Evolutionary conservation across 1,284 basidiomycete species (phyloP).

Genomic region (Moesziomyces sp.): DNA sequence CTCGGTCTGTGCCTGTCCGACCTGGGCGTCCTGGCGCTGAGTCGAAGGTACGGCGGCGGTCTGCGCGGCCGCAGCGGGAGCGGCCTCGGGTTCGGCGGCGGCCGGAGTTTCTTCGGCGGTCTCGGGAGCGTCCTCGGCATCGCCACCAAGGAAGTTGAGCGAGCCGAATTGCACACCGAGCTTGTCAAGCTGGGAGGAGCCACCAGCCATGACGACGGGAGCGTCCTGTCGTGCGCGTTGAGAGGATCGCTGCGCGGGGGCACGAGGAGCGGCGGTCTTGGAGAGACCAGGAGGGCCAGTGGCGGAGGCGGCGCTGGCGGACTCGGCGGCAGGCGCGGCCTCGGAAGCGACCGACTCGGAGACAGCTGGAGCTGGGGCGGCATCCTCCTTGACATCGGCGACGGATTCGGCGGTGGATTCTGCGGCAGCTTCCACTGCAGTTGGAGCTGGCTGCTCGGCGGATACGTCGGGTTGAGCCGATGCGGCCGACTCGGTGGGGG

Average conservation of each 20-base stretch:
- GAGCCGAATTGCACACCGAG: constrained; percentile 66
- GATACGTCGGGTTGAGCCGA: constrained; percentile 20
- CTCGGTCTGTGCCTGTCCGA: constrained; percentile 33
- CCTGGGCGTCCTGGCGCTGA: constrained; percentile 32
- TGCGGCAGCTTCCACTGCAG: constrained; percentile 11
- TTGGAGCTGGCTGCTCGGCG: constrained; percentile 2
- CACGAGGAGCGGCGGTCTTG: constrained; percentile 45
- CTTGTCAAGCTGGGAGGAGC: constrained; percentile 60
- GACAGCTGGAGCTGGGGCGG: constrained; percentile 8
- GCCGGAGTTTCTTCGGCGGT: constrained; percentile 13
- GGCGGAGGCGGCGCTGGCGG: constrained; percentile 15
- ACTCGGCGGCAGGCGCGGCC: constrained; percentile 28
- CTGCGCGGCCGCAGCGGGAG: constrained; percentile 13
- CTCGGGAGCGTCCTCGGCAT: constrained; percentile 40
- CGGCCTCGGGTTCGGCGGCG: constrained; percentile 18
- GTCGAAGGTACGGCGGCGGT: constrained; percentile 27
- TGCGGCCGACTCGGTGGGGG: constrained; percentile 6
- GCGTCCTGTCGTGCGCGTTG: constrained; percentile 64
- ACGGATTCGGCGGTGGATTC: constrained; percentile 12
- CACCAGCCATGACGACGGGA: constrained; percentile 65
- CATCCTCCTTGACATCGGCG: constrained; percentile 3
- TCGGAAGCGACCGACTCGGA: constrained; percentile 23
- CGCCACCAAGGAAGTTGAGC: constrained; percentile 63
- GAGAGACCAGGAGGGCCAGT: constrained; percentile 42
- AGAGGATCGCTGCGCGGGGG: constrained; percentile 41